Evolutionary conservation across 495 filamentous ascomycete species (phyloP).

Genomic region (Aspergillus asperescens): DNA sequence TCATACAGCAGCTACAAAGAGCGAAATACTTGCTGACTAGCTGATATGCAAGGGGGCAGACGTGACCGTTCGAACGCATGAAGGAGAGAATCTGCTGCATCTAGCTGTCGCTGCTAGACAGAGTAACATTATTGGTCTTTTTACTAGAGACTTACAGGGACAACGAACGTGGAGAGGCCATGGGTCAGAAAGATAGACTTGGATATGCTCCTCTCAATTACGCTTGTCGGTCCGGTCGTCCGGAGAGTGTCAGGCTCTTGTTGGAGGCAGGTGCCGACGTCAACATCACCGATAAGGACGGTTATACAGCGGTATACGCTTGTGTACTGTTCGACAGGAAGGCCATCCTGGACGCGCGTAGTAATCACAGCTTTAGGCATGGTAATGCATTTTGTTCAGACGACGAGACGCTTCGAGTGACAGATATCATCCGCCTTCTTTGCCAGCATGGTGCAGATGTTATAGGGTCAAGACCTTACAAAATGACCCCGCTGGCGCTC

Average conservation of each 20-base stretch:
- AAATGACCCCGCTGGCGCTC: background rate
- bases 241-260: background rate
- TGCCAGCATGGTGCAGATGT: background rate
- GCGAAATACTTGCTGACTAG: background rate
- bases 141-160: background rate
- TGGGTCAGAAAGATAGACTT: background rate
- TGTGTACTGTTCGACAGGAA: background rate
- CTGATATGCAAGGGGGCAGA: background rate
- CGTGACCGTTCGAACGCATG: background rate
- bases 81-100: background rate
- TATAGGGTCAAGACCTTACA: background rate
- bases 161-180: too few relatives aligned
- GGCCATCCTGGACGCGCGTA: background rate
- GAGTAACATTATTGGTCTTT: background rate
- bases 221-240: background rate
- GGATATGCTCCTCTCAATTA: background rate
- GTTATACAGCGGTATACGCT: background rate
- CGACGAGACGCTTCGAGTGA: background rate
- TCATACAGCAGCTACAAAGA: background rate
- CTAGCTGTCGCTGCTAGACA: background rate
- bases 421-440: background rate
- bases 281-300: background rate
- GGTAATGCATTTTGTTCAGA: background rate
- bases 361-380: background rate
- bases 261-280: background rate